A percentile compares a stretch with the other conserved stretches of the same genome.
phyloP scores from a whole-genome alignment of 2,329 filamentous ascomycete species.

The Spiromastix sp. region DNA sequence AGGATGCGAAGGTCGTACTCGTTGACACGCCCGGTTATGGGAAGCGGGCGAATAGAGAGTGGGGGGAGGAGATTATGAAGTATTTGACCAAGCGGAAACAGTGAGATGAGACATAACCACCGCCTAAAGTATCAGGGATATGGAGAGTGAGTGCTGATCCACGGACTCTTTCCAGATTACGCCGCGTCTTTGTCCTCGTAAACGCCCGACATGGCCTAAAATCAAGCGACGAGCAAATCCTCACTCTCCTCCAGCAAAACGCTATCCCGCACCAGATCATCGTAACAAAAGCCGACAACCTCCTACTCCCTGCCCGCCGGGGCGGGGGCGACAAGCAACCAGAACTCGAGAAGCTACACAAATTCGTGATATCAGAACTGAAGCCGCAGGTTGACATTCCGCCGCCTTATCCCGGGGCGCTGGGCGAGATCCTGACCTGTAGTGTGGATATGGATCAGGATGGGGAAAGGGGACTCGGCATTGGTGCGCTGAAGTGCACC shows the following conservation, averaged over 20 bases:
- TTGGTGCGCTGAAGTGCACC: constrained; percentile 54
- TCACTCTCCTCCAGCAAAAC: constrained; percentile 45
- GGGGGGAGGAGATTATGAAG: constrained; percentile 59
- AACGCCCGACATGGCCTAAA: constrained; percentile 56
- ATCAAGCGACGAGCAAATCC: constrained; percentile 45
- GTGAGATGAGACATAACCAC: too few species aligned
- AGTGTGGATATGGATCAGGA: constrained; percentile 37
- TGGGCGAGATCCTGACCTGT: constrained; percentile 52
- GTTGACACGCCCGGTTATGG: constrained; percentile 67
- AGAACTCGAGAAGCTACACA: neutral
- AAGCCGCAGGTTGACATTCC: too few species aligned
- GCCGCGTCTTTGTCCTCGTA: constrained; percentile 54
- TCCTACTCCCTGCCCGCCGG: too few species aligned
- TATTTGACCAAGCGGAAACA: constrained; percentile 54
- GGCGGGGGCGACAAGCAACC: too few species aligned
- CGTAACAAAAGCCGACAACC: constrained; percentile 54
- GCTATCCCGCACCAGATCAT: constrained; percentile 55
- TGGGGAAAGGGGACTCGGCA: constrained; percentile 43
- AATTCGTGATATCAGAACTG: too few species aligned
- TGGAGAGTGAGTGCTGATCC: too few species aligned
- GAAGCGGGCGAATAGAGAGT: constrained; percentile 48
- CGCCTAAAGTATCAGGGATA: too few species aligned
- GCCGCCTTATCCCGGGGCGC: constrained; percentile 30
- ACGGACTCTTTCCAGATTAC: constrained; percentile 35
- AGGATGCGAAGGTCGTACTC: constrained; percentile 43